Evolutionary conservation across 176 grass and related monocot species (phyloP), one percentile per base, ranked within the genome.

Genomic region (Hyparrhenia diplandra): DNA sequence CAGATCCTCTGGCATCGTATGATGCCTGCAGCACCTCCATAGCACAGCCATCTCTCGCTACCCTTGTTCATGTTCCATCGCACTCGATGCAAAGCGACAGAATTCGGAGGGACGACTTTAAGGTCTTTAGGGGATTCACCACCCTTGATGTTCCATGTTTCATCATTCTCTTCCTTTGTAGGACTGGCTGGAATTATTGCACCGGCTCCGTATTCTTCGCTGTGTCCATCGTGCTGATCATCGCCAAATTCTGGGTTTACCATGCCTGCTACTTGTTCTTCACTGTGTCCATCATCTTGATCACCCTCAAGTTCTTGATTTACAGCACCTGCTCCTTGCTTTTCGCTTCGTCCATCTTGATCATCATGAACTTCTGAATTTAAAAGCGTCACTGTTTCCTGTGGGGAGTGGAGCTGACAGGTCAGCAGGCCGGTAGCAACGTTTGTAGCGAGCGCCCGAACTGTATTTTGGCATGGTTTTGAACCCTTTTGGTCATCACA

Each of bases 31-130:
- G 87, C 82, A 46, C 96, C 96, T 77, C 96, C 92, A 10, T 93
- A 99, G 82, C 92, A 99, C 55, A 99, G 80, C 96, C 96, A 99
- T 85, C 85, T 93, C 63, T 93, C 87, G 11, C 88, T 89, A 34
- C 96, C 96, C 84, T 95, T 99, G 77, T 99, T 99, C 79, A 71
- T 83, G 67, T 95, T 98, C 96, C 96, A 98, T 79, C 92, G 87
- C 70, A 95, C 73, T 76, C 74, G 87, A 75, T 95, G 84, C 71
- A 98, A 74, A 17, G 95, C 92, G 32, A 91, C 88, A 84, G 88
- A 67, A 91, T 95, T 98, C 10, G 88, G 85, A 82, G 88, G 90
- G 47, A 95, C 60, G 46, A 63, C 41, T 64, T 76, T 85, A 79
- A 73, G 67, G 11, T 82, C 67, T 92, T 94, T 47, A 69, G 84